phyloP scores from a whole-genome alignment of 148 eudicot species.

The Oxyria digyna region DNA sequence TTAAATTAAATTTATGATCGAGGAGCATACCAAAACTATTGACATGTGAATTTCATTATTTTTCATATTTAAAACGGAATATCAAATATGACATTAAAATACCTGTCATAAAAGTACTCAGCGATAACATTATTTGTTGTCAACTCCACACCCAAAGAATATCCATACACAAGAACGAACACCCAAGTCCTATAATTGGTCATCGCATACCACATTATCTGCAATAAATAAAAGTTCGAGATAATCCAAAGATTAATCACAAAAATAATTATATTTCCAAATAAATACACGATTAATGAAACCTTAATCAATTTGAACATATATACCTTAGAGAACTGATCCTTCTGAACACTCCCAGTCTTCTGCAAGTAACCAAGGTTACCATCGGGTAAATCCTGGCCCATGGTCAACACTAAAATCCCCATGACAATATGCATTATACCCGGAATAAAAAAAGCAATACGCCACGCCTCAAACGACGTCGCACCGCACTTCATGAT shows the following conservation, averaged over 20 bases:
- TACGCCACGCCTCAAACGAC: conserved; percentile 40
- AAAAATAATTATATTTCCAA: too few species aligned
- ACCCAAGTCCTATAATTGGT: conserved; percentile 44
- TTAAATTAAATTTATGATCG: too few species aligned
- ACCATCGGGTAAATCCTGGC: conserved; percentile 41
- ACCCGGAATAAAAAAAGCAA: conserved; percentile 40
- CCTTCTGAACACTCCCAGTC: conserved; percentile 35
- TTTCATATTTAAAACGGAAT: too few species aligned
- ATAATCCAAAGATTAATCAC: background rate
- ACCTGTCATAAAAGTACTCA: conserved; percentile 40
- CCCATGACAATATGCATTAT: conserved; percentile 39
- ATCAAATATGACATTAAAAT: too few species aligned
- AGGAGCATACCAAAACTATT: too few species aligned
- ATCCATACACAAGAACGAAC: conserved; percentile 36
- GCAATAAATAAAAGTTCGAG: background rate
- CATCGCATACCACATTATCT: conserved; percentile 36
- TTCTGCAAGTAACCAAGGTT: conserved; percentile 26
- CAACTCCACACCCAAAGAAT: conserved; percentile 39
- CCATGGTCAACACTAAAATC: conserved; percentile 23
- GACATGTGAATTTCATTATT: too few species aligned
- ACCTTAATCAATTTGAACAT: background rate
- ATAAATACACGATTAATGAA: background rate
- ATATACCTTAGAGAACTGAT: conserved; percentile 35
- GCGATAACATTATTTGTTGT: conserved; percentile 37
- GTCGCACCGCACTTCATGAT: conserved; percentile 24